These are phyloP conservation scores for Agaricus sinodeliciosus DNA, from an alignment of 768 basidiomycete genomes.

Conservation along the genomic window DNA sequence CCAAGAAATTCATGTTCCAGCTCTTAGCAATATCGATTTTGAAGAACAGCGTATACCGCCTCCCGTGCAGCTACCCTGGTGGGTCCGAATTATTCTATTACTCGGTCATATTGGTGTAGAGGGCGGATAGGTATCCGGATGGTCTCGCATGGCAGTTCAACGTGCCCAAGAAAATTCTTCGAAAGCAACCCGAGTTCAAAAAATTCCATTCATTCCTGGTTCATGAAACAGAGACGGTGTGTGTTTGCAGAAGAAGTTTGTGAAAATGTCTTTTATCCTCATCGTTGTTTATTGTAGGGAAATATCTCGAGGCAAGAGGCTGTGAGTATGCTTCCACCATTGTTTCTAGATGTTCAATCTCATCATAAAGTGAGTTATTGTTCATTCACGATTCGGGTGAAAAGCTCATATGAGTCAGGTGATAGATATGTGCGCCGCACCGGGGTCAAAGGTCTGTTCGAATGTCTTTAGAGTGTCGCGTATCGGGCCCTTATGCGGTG, in stretches of 20 bases:
- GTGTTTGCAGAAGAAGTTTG: constrained; percentile 23
- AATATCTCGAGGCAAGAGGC: constrained; percentile 96
- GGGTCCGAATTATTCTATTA: constrained; percentile 12
- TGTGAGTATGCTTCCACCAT: constrained; percentile 98
- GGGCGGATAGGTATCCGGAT: constrained; percentile 73
- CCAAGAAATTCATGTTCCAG: constrained; percentile 70
- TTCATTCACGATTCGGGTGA: not conserved
- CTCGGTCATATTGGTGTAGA: constrained; percentile 6
- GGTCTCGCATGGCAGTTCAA: constrained; percentile 97
- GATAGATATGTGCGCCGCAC: constrained; percentile 98
- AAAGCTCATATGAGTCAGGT: constrained; percentile 37
- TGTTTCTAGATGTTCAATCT: constrained; percentile 90
- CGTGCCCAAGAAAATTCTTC: constrained; percentile 79
- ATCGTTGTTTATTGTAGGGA: constrained; percentile 43
- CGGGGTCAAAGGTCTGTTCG: constrained; percentile 78
- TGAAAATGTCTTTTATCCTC: not conserved
- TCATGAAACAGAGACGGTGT: constrained; percentile 93
- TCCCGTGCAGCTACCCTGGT: constrained; percentile 86
- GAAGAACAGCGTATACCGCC: constrained; percentile 73
- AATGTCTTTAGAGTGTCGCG: not conserved
- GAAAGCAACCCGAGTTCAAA: constrained; percentile 86
- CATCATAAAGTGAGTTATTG: constrained; percentile 62
- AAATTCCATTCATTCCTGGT: constrained; percentile 95
- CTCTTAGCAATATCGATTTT: constrained; percentile 62
- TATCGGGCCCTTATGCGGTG: not conserved